Conservation (phyloP, 768 basidiomycete species). For the Lentinula lateritia region DNA sequence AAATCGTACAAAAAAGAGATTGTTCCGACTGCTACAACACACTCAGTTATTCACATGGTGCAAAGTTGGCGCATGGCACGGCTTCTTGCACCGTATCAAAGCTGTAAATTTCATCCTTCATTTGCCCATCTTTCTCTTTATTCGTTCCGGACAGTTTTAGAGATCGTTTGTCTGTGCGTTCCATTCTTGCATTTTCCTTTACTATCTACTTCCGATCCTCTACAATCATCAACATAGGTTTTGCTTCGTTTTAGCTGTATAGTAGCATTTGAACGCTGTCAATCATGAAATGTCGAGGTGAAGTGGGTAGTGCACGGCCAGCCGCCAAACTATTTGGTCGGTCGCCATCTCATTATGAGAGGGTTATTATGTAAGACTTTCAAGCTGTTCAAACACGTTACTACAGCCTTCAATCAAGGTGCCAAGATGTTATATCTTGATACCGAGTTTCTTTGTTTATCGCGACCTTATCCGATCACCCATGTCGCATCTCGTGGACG, state of each 20-base stretch:
- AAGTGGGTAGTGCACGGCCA: too few relatives aligned
- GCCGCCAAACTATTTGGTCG: too few relatives aligned
- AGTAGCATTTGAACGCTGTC: neutral
- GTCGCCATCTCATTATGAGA: neutral
- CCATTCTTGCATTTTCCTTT: too few relatives aligned
- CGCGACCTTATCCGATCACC: neutral
- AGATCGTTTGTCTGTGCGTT: too few relatives aligned
- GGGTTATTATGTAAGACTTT: neutral
- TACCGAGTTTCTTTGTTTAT: neutral
- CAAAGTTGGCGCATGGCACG: neutral
- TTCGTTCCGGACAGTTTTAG: neutral
- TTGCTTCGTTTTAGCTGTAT: too few relatives aligned
- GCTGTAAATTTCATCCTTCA: constrained; percentile 1
- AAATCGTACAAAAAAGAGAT: too few relatives aligned
- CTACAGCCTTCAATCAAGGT: neutral
- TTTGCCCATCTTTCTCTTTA: neutral
- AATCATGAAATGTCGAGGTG: neutral
- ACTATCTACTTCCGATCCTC: too few relatives aligned
- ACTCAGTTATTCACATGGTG: too few relatives aligned
- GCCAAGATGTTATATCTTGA: neutral
- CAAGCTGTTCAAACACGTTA: neutral
- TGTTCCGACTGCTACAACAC: too few relatives aligned
- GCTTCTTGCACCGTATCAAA: neutral
- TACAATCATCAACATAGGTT: too few relatives aligned
- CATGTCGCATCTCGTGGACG: constrained; percentile 5